Evolutionary conservation across 1,284 basidiomycete species (phyloP).

Genomic region (Hemileia vastatrix): DNA sequence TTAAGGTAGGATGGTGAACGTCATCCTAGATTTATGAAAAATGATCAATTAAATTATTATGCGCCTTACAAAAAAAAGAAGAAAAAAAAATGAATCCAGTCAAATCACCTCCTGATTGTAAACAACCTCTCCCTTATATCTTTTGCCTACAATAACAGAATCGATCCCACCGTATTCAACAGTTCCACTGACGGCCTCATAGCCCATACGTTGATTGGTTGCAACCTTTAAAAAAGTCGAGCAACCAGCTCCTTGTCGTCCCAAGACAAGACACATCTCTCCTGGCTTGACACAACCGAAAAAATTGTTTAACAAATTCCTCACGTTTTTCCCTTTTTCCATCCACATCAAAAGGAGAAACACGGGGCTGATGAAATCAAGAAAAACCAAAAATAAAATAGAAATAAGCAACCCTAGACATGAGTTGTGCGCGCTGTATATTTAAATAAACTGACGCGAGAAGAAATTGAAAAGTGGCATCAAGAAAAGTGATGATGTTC

Average conservation of each 20-base stretch:
- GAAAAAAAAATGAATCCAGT: constrained; percentile 28
- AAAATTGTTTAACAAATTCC: constrained; percentile 49
- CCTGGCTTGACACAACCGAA: constrained; percentile 63
- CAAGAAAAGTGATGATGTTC: constrained; percentile 48
- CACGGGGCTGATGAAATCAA: constrained; percentile 53
- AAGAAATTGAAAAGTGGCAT: constrained; percentile 54
- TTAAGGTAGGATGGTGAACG: constrained; percentile 55
- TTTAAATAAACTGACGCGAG: constrained; percentile 53
- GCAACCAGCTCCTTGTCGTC: constrained; percentile 46
- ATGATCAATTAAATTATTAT: constrained; percentile 31
- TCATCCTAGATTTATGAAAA: constrained; percentile 58
- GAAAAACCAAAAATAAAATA: not conserved
- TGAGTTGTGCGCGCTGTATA: not conserved
- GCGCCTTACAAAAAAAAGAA: constrained; percentile 31
- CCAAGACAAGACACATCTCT: constrained; percentile 52
- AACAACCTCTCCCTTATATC: constrained; percentile 64
- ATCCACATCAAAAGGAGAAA: constrained; percentile 39
- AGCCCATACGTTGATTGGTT: constrained; percentile 41
- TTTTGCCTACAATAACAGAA: not conserved
- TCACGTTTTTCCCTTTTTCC: constrained; percentile 27
- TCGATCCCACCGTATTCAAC: constrained; percentile 57
- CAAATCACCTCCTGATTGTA: constrained; percentile 55
- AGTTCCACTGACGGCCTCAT: constrained; percentile 48
- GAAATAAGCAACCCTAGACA: constrained; percentile 21
- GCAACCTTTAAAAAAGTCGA: constrained; percentile 45